A percentile compares a stretch with the other conserved stretches of the same genome.
These are phyloP conservation scores for Quercus wislizeni DNA, from an alignment of 306 rosid genomes.

Conservation along the genomic window DNA sequence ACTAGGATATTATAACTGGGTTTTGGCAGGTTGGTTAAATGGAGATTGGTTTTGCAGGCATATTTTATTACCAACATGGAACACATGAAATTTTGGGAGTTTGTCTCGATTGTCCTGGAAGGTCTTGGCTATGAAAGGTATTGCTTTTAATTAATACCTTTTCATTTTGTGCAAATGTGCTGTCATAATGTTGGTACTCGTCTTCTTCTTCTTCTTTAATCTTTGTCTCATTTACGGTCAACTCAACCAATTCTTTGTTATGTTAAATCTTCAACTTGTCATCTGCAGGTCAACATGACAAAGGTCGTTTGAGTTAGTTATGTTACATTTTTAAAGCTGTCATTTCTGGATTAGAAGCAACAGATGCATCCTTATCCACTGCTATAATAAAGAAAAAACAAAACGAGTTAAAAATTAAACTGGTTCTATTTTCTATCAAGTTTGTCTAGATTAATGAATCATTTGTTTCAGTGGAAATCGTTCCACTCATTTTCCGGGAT, in stretches of 20 bases:
- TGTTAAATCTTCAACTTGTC: not conserved
- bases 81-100: conserved; percentile 93
- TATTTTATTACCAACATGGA: conserved; percentile 95
- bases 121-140: conserved; percentile 95
- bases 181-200: not conserved
- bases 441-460: too few relatives aligned
- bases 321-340: too few relatives aligned
- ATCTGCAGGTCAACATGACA: not conserved
- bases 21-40: conserved; percentile 17
- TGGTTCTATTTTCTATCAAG: too few relatives aligned
- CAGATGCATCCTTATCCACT: too few relatives aligned
- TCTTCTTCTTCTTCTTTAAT: not conserved
- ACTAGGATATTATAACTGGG: not conserved
- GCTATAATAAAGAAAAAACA: too few relatives aligned
- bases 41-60: conserved; percentile 58
- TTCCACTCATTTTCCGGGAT: too few relatives aligned
- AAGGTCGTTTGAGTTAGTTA: not conserved
- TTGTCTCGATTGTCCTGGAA: conserved; percentile 68
- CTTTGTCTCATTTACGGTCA: not conserved
- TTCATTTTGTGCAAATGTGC: conserved; percentile 6
- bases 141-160: not conserved
- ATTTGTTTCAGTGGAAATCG: too few relatives aligned
- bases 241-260: not conserved
- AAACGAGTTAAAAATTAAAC: too few relatives aligned
- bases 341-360: too few relatives aligned